Evolutionary conservation across 345 rosid species (phyloP), one percentile per base, ranked within the genome.

Genomic region (Lumnitzera racemosa): DNA sequence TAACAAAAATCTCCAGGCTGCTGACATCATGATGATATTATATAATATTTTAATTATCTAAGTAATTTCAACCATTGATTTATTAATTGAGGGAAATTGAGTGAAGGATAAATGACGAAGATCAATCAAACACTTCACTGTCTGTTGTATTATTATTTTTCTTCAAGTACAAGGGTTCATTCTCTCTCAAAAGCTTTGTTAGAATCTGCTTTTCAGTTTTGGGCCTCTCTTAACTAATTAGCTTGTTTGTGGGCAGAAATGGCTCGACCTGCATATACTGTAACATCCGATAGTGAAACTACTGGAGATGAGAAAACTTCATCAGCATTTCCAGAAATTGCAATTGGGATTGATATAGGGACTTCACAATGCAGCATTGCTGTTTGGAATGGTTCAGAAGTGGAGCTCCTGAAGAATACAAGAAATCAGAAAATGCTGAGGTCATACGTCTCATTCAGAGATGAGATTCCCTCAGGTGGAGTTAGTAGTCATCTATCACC

Each of bases 351-450:
- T 20, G 96, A 92, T 73, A 78, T 92, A 16, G 96, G 96, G 54
- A 87, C 98, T 59, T 92, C 94, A 3, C 88, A 85, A 24, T 92
- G 96, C 74, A 85, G 96, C 49, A 71, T 87, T 23, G 94, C 96
- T 1, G 71, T 83, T 52, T 92, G 96, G 96, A 87, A 85, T 58
- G 96, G 96, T 27, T 81, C 91, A 55, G 78, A 83, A 73, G 88
- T 92, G 9, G 85, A 92, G 75, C 81, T 92, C 56, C 78, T 89
- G 47, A 80, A 81, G 69, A 87, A 92, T 62, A 77, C 81, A 13
- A 72, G 91, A 65, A 84, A 89, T 77, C 90, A 89, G 55, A 85
- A 82, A 73, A 59, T 89, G 5, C 82, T 87, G 76, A 79, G 74
- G 48, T 89, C 96, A 5, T 89, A 79, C 47, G 98, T 92, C 64